Evolutionary conservation across 1,284 basidiomycete species (phyloP).

Genomic region (Tylopilus orsonianus): DNA sequence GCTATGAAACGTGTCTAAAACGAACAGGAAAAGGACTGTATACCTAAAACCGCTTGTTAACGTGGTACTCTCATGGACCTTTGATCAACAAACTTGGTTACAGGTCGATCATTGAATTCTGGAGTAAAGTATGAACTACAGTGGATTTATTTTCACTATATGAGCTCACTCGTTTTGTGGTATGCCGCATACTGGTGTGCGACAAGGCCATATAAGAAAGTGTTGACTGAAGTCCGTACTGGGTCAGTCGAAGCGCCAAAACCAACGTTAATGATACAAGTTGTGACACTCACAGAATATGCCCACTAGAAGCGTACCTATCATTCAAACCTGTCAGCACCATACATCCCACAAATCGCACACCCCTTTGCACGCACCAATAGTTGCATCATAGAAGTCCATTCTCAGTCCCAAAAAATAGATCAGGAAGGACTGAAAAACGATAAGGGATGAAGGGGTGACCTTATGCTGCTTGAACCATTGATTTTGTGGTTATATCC

Average conservation of each 20-base stretch:
- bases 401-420: neutral
- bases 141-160: neutral
- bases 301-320: neutral
- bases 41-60: constrained; percentile 24
- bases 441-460: neutral
- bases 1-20: constrained; percentile 45
- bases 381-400: neutral
- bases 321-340: neutral
- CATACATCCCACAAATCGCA: neutral
- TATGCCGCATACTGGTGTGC: constrained; percentile 42
- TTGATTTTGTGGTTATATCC: neutral
- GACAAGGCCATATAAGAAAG: neutral
- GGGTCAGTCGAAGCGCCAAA: too few relatives aligned
- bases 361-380: neutral
- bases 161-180: neutral
- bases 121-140: neutral
- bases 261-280: neutral
- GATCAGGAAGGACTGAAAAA: neutral
- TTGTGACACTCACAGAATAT: too few relatives aligned
- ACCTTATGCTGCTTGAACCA: too few relatives aligned
- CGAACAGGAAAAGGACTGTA: constrained; percentile 43
- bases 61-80: too few relatives aligned
- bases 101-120: constrained; percentile 38
- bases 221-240: neutral
- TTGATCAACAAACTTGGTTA: constrained; percentile 7